Percentiles rank a stretch among this genome's conserved stretches.
Evolutionary conservation across 1,139 yeast genomes (phyloP).

Genomic region (Yarrowia galli): DNA sequence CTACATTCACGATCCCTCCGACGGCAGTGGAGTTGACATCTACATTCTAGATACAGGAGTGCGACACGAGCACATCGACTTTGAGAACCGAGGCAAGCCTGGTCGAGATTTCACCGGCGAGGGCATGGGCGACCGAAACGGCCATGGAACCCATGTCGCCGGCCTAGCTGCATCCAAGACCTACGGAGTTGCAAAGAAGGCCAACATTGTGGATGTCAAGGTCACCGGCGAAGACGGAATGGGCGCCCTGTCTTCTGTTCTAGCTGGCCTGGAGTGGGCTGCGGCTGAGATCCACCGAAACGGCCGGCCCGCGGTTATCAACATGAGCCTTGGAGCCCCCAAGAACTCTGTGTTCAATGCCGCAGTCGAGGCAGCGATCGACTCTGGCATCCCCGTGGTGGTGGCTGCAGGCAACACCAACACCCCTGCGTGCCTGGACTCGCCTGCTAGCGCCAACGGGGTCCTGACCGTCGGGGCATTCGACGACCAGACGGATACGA

Average conservation of each 20-base stretch:
- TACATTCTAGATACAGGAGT: constrained; percentile 87
- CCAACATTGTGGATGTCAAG: constrained; percentile 70
- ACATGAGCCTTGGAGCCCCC: constrained; percentile 78
- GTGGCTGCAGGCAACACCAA: constrained; percentile 90
- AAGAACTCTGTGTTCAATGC: constrained; percentile 69
- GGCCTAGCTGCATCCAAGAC: constrained; percentile 82
- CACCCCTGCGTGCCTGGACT: constrained; percentile 74
- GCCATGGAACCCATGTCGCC: constrained; percentile 88
- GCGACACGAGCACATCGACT: constrained; percentile 64
- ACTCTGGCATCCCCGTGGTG: constrained; percentile 76
- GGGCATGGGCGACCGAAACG: constrained; percentile 69
- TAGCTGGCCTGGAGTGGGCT: constrained; percentile 75
- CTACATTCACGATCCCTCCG: constrained; percentile 60
- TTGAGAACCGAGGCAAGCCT: constrained; percentile 65
- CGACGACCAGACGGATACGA: constrained; percentile 69
- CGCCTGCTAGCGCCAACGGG: constrained; percentile 76
- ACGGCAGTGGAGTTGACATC: constrained; percentile 57
- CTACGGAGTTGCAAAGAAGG: constrained; percentile 81
- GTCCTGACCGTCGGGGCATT: constrained; percentile 89
- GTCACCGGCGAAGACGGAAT: constrained; percentile 69
- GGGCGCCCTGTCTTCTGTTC: constrained; percentile 66
- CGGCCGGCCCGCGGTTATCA: constrained; percentile 70
- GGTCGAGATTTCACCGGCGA: constrained; percentile 71
- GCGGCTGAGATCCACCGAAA: constrained; percentile 57
- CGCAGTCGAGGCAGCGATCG: constrained; percentile 71